Evolutionary conservation across 1,139 yeast genomes (phyloP).

Genomic region (Lodderomyces theae): DNA sequence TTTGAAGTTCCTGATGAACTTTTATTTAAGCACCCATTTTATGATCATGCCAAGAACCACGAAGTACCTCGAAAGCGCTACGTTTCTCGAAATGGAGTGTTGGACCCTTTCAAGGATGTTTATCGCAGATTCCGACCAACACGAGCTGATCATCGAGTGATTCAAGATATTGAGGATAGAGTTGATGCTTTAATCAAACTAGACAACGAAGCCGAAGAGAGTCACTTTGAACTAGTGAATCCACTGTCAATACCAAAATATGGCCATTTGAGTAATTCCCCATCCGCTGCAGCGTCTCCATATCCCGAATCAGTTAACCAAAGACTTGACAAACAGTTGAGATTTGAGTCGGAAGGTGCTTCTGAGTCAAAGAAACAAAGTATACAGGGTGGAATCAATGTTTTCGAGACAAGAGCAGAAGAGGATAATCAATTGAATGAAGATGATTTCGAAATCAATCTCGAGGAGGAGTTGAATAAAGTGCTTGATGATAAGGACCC

Average conservation of each 20-base stretch:
- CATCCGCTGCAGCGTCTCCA: slow-evolving; percentile 25
- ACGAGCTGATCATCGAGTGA: slow-evolving; percentile 48
- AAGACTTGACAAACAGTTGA: slow-evolving; percentile 12
- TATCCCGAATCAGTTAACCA: slow-evolving; percentile 7
- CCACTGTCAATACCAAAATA: slow-evolving; percentile 19
- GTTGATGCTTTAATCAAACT: slow-evolving; percentile 73
- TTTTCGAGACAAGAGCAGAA: slow-evolving; percentile 13
- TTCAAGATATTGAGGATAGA: slow-evolving; percentile 68
- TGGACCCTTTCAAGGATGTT: slow-evolving; percentile 64
- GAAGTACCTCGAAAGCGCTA: slow-evolving; percentile 42
- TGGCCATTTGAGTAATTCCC: slow-evolving; percentile 21
- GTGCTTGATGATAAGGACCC: slow-evolving; percentile 23
- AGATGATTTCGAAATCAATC: slow-evolving; percentile 16
- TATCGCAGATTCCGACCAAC: slow-evolving; percentile 50
- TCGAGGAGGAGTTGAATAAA: slow-evolving; percentile 36
- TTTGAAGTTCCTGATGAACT: slow-evolving; percentile 41
- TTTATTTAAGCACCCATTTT: slow-evolving; percentile 45
- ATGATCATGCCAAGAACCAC: slow-evolving; percentile 38
- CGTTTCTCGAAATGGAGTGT: slow-evolving; percentile 73
- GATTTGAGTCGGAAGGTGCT: background rate
- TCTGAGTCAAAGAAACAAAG: background rate
- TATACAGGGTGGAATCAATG: background rate
- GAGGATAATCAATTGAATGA: slow-evolving; percentile 24
- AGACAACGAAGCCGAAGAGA: slow-evolving; percentile 84
- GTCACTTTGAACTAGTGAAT: slow-evolving; percentile 75